Base-by-base conservation (phyloP, 1,284 basidiomycete genomes). In the Cryptococcus sp. region DNA sequence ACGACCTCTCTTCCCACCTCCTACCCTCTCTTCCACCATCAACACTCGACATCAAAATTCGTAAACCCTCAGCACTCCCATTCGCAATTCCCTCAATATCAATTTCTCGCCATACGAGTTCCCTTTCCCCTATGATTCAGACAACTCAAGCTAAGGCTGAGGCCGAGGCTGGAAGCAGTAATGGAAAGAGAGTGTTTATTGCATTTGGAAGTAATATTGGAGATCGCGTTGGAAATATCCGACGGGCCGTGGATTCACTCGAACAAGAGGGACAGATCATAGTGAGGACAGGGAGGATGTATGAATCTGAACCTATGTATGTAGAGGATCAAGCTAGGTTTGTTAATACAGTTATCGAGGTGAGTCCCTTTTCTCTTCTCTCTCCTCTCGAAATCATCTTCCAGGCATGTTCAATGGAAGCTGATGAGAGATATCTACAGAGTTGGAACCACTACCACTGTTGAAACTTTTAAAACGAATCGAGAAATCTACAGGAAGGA, bases 271-370 rank as follows among this genome's bases (percentile, higher is more conserved):
- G 66, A 7, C 57, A 84, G 3, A 68, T 64, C 14, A 76, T 93
- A 14, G 75, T 87, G 23, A 80, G 89, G 60, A 93, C 91, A 0
- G 92, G 90, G 67, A 91, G 93, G 74, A 74, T 98, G 76, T 98
- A 98, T 70, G 87, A 97, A 75, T 93, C 87, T 18, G 80, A 85
- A 19, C 91, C 96, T 0, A 98, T 98, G 96, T 99, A 98, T 73
- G 85, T 94, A 22, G 82, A 82, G 16, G 85, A 96, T 57, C 94
- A 99, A 72, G 88, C 87, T 22, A 76, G 79, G 25, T 98, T 98
- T 74, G 81, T 89, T 56, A 98, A 98, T 67, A 89, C 88, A 52
- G 91, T 88, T 9, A 88, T 92, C 60, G 79, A 91, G 73, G 90
- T 94, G 55, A 57, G 84, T 75, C 16, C 13, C n/a, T 14, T 4